These are phyloP conservation scores for Pseudogymnoascus sp. DNA, from an alignment of 2,329 filamentous ascomycete genomes.

Conservation along the genomic window DNA sequence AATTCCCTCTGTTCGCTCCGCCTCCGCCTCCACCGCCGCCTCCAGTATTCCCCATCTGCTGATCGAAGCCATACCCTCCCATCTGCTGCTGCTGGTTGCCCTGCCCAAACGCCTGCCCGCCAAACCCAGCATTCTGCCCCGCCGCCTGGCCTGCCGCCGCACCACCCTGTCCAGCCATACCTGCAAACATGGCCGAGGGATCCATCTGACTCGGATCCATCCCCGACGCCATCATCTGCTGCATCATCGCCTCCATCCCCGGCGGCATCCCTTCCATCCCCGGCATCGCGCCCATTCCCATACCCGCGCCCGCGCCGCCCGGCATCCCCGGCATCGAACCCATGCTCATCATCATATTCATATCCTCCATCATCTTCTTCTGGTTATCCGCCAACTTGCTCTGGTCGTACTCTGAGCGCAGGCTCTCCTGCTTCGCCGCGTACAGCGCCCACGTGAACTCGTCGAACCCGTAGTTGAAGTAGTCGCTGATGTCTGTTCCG, in stretches of 20 bases:
- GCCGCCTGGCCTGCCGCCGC: constrained; percentile 39
- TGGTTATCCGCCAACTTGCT: constrained; percentile 54
- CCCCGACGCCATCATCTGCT: constrained; percentile 59
- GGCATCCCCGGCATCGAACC: too few relatives aligned
- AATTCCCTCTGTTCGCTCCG: constrained; percentile 18
- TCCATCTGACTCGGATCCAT: constrained; percentile 63
- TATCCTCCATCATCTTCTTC: constrained; percentile 73
- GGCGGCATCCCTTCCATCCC: constrained; percentile 58
- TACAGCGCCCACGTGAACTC: constrained; percentile 98
- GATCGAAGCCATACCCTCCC: constrained; percentile 24
- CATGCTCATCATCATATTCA: constrained; percentile 62
- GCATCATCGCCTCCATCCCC: constrained; percentile 63
- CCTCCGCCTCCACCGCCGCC: constrained; percentile 19
- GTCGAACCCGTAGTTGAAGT: constrained; percentile 98
- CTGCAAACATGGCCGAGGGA: constrained; percentile 53
- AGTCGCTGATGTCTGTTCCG: constrained; percentile 89
- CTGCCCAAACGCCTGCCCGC: constrained; percentile 41
- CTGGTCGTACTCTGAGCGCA: constrained; percentile 68
- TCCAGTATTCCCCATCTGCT: constrained; percentile 22
- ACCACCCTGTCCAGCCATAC: constrained; percentile 40
- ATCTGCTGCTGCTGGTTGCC: constrained; percentile 25
- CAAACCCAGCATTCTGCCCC: constrained; percentile 39
- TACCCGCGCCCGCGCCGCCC: too few relatives aligned
- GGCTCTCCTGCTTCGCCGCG: constrained; percentile 74
- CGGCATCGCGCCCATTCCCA: constrained; percentile 37